A percentile compares a stretch with the other conserved stretches of the same genome.
phyloP scores from a whole-genome alignment of 371 early-diverging fungal genomes.

The Mortierella sp. region DNA sequence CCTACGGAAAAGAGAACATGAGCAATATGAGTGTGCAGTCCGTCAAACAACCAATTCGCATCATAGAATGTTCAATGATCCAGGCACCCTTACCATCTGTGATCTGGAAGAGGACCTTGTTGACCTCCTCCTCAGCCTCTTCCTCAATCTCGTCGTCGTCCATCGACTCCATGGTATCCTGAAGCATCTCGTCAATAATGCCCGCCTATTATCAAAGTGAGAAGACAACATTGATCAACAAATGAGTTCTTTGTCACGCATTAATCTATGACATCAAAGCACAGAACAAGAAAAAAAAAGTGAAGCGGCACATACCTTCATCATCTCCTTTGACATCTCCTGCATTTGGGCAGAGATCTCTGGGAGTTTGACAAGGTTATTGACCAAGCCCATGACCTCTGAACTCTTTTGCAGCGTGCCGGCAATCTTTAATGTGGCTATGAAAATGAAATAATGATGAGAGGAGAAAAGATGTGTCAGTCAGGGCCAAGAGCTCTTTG shows the following conservation, averaged over 20 bases:
- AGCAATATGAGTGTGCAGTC: background rate
- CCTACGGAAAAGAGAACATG: slow-evolving; percentile 56
- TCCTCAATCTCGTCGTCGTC: slow-evolving; percentile 95
- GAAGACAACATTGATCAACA: too few relatives aligned
- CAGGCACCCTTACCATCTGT: slow-evolving; percentile 78
- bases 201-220: slow-evolving; percentile 90
- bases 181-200: slow-evolving; percentile 95
- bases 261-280: background rate
- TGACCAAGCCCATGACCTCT: slow-evolving; percentile 92
- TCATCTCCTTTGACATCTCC: slow-evolving; percentile 96
- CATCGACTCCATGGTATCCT: slow-evolving; percentile 88
- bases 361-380: slow-evolving; percentile 86
- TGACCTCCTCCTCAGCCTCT: slow-evolving; percentile 95
- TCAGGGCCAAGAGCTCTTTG: background rate
- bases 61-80: background rate
- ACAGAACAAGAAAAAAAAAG: background rate
- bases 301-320: too few relatives aligned
- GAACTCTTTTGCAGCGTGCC: slow-evolving; percentile 91
- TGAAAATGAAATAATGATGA: background rate
- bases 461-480: background rate
- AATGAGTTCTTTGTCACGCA: too few relatives aligned
- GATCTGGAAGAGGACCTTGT: slow-evolving; percentile 88
- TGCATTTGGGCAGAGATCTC: slow-evolving; percentile 87
- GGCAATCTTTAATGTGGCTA: slow-evolving; percentile 88
- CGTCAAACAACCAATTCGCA: background rate